These are phyloP conservation scores for Phialophora macrospora DNA, from an alignment of 2,329 filamentous ascomycete species.

Conservation along the genomic window DNA sequence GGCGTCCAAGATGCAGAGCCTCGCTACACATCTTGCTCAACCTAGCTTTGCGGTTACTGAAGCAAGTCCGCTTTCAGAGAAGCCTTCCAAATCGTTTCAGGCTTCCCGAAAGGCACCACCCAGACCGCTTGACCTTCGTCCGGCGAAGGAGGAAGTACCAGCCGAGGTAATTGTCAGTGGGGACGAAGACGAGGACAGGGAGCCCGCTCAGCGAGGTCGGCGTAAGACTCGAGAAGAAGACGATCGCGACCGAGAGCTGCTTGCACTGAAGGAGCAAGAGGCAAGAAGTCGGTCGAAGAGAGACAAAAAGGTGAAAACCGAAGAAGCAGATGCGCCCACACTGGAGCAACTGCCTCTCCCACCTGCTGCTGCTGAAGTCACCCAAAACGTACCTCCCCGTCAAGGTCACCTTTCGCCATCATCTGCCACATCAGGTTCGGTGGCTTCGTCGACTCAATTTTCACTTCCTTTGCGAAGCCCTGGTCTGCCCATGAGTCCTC, in stretches of 20 bases:
- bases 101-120: conserved; percentile 81
- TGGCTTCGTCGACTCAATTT: conserved; percentile 33
- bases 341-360: conserved; percentile 22
- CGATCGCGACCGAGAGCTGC: conserved; percentile 73
- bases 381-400: conserved; percentile 17
- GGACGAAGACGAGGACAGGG: conserved; percentile 30
- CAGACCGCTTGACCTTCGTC: conserved; percentile 75
- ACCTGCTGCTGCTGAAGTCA: conserved; percentile 10
- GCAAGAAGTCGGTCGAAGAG: conserved; percentile 75
- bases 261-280: conserved; percentile 70
- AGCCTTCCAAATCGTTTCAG: conserved; percentile 59
- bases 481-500: conserved; percentile 67
- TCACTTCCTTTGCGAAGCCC: conserved; percentile 62
- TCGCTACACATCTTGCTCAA: conserved; percentile 31
- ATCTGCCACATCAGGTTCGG: conserved; percentile 35
- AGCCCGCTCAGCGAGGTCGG: conserved; percentile 68
- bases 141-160: conserved; percentile 42
- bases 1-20: conserved; percentile 24
- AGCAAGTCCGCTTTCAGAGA: conserved; percentile 51
- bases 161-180: conserved; percentile 27
- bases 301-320: conserved; percentile 60
- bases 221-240: conserved; percentile 87
- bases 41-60: conserved; percentile 35
- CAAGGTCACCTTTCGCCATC: conserved; percentile 44
- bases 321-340: conserved; percentile 49